Evolutionary conservation across 2,329 filamentous ascomycete species (phyloP).

Genomic region (Cladophialophora yegresii): DNA sequence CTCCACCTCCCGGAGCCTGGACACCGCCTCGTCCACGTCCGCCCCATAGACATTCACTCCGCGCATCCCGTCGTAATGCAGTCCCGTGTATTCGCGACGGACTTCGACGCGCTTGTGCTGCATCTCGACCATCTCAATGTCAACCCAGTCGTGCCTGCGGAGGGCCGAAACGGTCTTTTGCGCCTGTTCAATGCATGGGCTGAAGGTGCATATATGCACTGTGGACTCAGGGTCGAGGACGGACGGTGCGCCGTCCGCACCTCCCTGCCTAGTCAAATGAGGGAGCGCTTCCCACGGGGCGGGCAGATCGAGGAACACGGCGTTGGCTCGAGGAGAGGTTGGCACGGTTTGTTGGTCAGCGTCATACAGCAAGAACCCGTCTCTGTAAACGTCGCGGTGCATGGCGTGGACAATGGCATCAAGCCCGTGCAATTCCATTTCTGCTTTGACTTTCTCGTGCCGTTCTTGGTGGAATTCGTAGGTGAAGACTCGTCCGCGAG

Average conservation of each 20-base stretch:
- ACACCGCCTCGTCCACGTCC: constrained; percentile 76
- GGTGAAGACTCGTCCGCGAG: constrained; percentile 51
- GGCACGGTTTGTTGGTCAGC: neutral
- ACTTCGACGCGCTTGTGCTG: constrained; percentile 77
- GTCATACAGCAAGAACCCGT: constrained; percentile 48
- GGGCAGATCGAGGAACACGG: constrained; percentile 54
- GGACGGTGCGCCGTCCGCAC: constrained; percentile 42
- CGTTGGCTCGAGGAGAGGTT: constrained; percentile 48
- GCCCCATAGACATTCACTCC: constrained; percentile 70
- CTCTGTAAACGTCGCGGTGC: constrained; percentile 53
- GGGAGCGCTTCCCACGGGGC: constrained; percentile 54
- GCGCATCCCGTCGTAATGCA: constrained; percentile 66
- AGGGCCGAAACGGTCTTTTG: constrained; percentile 79
- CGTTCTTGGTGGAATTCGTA: constrained; percentile 55
- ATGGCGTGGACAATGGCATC: constrained; percentile 49
- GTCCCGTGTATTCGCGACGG: constrained; percentile 74
- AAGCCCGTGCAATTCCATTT: constrained; percentile 50
- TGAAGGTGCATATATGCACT: constrained; percentile 87
- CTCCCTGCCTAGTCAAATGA: constrained; percentile 46
- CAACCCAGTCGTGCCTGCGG: constrained; percentile 80
- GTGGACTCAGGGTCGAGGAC: constrained; percentile 71
- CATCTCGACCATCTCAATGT: constrained; percentile 92
- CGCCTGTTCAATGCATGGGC: constrained; percentile 95
- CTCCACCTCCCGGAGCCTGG: constrained; percentile 72
- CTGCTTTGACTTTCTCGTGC: constrained; percentile 45